These are phyloP conservation scores for Phytophthora pini DNA, from an alignment of 352 stramenopile species.

Conservation along the genomic window DNA sequence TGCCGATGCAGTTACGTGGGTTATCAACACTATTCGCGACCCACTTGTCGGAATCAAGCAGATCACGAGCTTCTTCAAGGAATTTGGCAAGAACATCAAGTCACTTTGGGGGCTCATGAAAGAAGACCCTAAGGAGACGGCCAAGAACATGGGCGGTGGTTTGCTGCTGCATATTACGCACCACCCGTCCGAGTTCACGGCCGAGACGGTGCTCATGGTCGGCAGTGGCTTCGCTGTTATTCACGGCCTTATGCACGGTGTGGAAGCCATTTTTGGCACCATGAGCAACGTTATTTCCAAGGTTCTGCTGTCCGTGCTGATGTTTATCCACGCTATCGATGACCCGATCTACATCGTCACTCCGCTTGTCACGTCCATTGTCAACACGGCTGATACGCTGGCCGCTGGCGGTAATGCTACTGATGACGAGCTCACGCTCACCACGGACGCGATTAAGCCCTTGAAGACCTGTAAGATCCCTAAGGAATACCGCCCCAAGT, in stretches of 20 bases:
- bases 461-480: slow-evolving; percentile 15
- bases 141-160: slow-evolving; percentile 30
- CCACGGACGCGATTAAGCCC: slow-evolving; percentile 6
- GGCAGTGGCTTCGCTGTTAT: slow-evolving; percentile 27
- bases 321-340: slow-evolving; percentile 38
- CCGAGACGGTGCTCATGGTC: slow-evolving; percentile 28
- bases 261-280: slow-evolving; percentile 19
- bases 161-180: slow-evolving; percentile 33
- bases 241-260: slow-evolving; percentile 23
- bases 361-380: slow-evolving; percentile 18
- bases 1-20: slow-evolving; percentile 25
- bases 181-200: slow-evolving; percentile 35
- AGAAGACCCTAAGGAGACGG: slow-evolving; percentile 29
- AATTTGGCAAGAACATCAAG: slow-evolving; percentile 28
- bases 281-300: slow-evolving; percentile 32
- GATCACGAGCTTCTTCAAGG: slow-evolving; percentile 19
- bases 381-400: slow-evolving; percentile 11
- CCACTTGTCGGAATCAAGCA: slow-evolving; percentile 24
- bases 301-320: slow-evolving; percentile 24
- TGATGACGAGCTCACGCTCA: neutral
- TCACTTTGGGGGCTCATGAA: slow-evolving; percentile 23
- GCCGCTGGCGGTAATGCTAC: slow-evolving; percentile 1
- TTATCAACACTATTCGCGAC: slow-evolving; percentile 27
- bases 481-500: slow-evolving; percentile 10
- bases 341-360: slow-evolving; percentile 29